Evolutionary conservation across 2,329 filamentous ascomycete genomes (phyloP), one percentile per base, ranked within the genome.

Genomic region (Mollisia scopiformis): DNA sequence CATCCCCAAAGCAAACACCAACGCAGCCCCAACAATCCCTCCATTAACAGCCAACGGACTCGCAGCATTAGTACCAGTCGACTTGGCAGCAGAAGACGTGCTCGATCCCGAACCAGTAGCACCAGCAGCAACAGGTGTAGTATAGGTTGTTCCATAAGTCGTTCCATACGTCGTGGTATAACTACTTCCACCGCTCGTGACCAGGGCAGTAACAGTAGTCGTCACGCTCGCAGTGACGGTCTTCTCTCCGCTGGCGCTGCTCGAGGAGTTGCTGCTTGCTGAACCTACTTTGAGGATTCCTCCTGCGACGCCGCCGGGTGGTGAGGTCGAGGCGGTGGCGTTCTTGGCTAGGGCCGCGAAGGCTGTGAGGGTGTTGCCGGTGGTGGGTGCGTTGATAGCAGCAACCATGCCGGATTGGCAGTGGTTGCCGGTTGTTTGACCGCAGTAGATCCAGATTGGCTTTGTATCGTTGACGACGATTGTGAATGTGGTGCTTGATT

Each of bases 391-490:
- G 72, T 83, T 83, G 73, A 83, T 77, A 41, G 80, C 76, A 14
- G 77, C 80, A 2, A 77, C 75, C 81, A 83, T 83, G 62, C 80
- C 79, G 11, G 70, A 75, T 65, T 79, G 75, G 76, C 81, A 84
- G 69, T 83, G 81, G 64, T 69, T 67, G 7, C 63, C 62, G 6
- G 41, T 58, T 6, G 64, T 66, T 62, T 71, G 69, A 2, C 54
- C 61, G 68, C 78, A 80, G 66, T 80, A 80, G 61, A 77, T 71
- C 78, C 77, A 80, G 41, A 79, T 73, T 5, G 78, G 75, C 43
- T 75, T 73, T 4, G 74, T 76, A 61, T 76, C 70, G 41, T 75
- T 74, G 61, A 80, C 68, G 23, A 70, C 68, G 57, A 80, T 72
- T 37, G 74, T 74, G 71, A 78, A 80, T 59, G 69, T 71, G 10